Percentiles rank a stretch among this genome's conserved stretches.
These are phyloP conservation scores for Petunia secreta DNA, from an alignment of 257 asterid genomes.

Conservation along the genomic window DNA sequence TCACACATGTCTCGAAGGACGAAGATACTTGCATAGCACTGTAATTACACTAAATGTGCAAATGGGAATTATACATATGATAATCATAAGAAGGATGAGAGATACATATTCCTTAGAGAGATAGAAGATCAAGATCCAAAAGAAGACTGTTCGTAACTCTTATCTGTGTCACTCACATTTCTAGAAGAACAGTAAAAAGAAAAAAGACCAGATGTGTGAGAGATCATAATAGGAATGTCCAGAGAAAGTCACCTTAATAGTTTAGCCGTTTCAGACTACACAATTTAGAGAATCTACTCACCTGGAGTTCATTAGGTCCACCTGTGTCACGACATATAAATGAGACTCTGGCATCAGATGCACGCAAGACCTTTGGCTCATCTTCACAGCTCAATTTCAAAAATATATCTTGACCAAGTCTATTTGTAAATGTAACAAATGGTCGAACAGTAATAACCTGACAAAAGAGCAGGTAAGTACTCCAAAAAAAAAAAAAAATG, in stretches of 20 bases:
- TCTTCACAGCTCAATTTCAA: slow-evolving; percentile 82
- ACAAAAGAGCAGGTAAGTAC: slow-evolving; percentile 37
- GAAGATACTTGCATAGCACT: background rate
- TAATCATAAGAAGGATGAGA: background rate
- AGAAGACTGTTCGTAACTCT: background rate
- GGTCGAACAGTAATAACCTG: slow-evolving; percentile 92
- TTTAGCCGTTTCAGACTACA: background rate
- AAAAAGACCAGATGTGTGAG: slow-evolving; percentile 18
- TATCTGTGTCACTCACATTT: background rate
- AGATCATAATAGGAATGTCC: background rate
- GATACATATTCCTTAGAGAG: background rate
- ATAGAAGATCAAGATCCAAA: slow-evolving; percentile 17
- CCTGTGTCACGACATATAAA: slow-evolving; percentile 60
- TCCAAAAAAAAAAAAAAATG: slow-evolving; percentile 22
- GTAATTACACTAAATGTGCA: background rate
- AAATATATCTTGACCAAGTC: slow-evolving; percentile 76
- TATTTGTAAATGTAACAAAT: slow-evolving; percentile 86
- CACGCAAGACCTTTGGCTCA: slow-evolving; percentile 73
- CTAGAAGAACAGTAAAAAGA: background rate
- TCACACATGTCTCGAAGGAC: background rate
- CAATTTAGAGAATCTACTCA: slow-evolving; percentile 27
- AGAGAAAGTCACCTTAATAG: background rate
- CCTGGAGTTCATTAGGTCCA: slow-evolving; percentile 80
- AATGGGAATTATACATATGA: background rate
- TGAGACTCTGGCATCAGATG: slow-evolving; percentile 82